Evolutionary conservation across 129 eudicot genomes (phyloP).

Genomic region (Flaveria ramosissima): DNA sequence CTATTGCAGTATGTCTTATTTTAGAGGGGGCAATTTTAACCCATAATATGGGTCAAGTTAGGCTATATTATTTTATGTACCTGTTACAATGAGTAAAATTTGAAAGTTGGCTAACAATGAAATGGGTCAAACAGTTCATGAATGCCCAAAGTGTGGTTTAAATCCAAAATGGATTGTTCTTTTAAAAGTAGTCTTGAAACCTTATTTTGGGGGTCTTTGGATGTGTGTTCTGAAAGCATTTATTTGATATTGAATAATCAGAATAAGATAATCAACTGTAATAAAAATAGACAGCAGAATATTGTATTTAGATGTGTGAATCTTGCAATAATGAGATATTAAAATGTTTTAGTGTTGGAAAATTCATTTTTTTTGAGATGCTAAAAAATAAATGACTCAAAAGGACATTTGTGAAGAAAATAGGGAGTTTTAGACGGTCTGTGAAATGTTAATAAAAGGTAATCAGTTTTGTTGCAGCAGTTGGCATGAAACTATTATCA

Average conservation of each 20-base stretch:
- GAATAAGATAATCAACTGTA: not conserved
- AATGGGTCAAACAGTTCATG: not conserved
- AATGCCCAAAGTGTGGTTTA: not conserved
- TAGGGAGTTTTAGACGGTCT: not conserved
- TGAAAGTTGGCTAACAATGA: not conserved
- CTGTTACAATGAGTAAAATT: not conserved
- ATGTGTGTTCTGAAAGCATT: not conserved
- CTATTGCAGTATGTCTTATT: not conserved
- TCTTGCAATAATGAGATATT: constrained; percentile 7
- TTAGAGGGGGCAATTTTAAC: not conserved
- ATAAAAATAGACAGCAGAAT: not conserved
- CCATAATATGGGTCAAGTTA: not conserved
- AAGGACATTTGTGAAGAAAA: not conserved
- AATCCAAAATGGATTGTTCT: not conserved
- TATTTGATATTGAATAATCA: not conserved
- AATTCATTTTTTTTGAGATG: not conserved
- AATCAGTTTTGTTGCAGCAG: not conserved
- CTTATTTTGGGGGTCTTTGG: not conserved
- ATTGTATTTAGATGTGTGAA: not conserved
- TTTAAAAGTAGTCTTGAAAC: not conserved
- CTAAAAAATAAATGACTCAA: not conserved
- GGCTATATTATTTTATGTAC: not conserved
- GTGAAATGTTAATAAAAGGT: not conserved
- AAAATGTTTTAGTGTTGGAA: not conserved
- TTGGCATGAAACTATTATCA: not conserved